Evolutionary conservation across 1,139 yeast species (phyloP), one percentile per base, ranked within the genome.

Genomic region (Insectozyma bohioensis): DNA sequence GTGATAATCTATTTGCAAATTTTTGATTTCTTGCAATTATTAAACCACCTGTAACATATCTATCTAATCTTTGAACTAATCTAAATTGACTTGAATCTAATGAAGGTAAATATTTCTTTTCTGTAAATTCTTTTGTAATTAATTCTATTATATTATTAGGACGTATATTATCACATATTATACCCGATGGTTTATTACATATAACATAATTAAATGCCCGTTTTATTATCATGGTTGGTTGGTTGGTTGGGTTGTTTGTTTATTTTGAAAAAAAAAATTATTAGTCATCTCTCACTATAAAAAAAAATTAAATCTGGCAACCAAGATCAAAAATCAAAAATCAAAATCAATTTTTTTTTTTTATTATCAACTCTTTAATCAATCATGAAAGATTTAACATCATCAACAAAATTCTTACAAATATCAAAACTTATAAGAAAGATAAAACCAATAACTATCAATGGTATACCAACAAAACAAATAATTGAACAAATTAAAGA

Each of bases 361-460:
- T n/a, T n/a, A n/a, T n/a, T n/a, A n/a, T n/a, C n/a, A n/a, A n/a
- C n/a, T n/a, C n/a, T n/a, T n/a, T n/a, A n/a, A n/a, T n/a, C n/a
- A n/a, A n/a, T n/a, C n/a, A n/a, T n/a, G n/a, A 34, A 34, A 18
- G 51, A 48, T 30, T 43, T 43, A 11, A 43, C 49, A 1, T 37
- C 45, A 13, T 49, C 48, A 26, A 41, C 44, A 19, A 48, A 45
- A 27, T 54, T 49, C 20, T 43, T 45, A 16, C 59, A 56, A 33
- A 44, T 56, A 22, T 47, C 55, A 19, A 62, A 63, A 41, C 47
- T 64, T 9, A 35, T 61, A 15, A 54, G 54, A 27, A 42, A 43
- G 12, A 54, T 45, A 36, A 48, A 45, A 19, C 68, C 68, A 3
- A 49, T 61, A 4, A 61, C 69, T 1, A 51, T 64, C 11, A 64